Conservation (phyloP, 257 asterid genomes). For the Scutellaria baicalensis region DNA sequence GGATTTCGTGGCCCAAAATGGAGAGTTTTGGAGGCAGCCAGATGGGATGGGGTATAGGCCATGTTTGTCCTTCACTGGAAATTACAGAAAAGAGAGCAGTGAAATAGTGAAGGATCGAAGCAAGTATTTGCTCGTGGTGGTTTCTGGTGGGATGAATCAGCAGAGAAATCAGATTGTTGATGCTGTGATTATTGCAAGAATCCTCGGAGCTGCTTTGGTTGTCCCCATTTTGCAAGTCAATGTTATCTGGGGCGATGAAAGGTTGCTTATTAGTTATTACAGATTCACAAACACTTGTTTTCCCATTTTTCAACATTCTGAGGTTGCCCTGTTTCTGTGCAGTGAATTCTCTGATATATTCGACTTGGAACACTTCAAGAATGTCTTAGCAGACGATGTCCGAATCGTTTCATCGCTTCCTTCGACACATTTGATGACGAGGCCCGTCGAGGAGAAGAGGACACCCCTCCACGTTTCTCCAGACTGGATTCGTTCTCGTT, state of each 20-base stretch:
- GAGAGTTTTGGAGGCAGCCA: conserved; percentile 86
- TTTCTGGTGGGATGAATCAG: conserved; percentile 93
- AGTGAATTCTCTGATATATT: conserved; percentile 94
- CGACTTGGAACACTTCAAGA: conserved; percentile 88
- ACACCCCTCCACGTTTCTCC: conserved; percentile 72
- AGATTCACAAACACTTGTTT: not conserved
- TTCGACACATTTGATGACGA: conserved; percentile 80
- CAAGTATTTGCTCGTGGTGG: conserved; percentile 80
- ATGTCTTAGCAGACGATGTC: conserved; percentile 67
- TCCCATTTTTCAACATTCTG: too few relatives aligned
- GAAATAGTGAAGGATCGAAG: conserved; percentile 53
- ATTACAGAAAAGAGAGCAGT: conserved; percentile 38
- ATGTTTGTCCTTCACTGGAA: conserved; percentile 59
- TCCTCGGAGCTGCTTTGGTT: conserved; percentile 92
- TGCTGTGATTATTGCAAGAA: conserved; percentile 92
- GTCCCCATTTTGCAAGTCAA: conserved; percentile 93
- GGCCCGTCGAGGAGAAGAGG: conserved; percentile 78
- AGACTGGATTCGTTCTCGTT: conserved; percentile 78
- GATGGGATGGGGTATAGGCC: conserved; percentile 87
- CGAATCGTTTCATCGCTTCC: conserved; percentile 85
- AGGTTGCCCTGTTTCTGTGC: conserved; percentile 29
- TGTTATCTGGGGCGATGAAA: conserved; percentile 97
- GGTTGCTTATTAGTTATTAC: conserved; percentile 49
- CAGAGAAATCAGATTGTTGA: conserved; percentile 98
- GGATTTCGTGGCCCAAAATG: conserved; percentile 26